phyloP scores from a whole-genome alignment of 257 asterid species.

The Anisodus acutangulus region DNA sequence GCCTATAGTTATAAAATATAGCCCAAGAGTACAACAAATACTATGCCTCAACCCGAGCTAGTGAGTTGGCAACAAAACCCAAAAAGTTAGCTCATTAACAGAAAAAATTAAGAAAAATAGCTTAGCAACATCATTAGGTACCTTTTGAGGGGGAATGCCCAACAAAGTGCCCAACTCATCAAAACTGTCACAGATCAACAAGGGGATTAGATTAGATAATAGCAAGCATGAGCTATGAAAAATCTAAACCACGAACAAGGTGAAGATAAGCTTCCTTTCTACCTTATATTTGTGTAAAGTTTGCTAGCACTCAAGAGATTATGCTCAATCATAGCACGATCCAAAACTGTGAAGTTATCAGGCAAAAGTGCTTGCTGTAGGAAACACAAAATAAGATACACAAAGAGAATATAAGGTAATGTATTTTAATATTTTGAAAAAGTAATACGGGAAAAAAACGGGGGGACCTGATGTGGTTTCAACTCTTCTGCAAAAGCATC shows the following conservation, averaged over 20 bases:
- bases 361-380: constrained; percentile 87
- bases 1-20: neutral
- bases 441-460: constrained; percentile 17
- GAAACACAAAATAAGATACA: constrained; percentile 26
- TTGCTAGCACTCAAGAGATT: constrained; percentile 97
- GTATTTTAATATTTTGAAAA: constrained; percentile 25
- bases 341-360: constrained; percentile 92
- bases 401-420: constrained; percentile 23
- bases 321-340: constrained; percentile 99
- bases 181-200: constrained; percentile 57
- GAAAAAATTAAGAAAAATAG: constrained; percentile 5
- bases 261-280: constrained; percentile 29
- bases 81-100: neutral
- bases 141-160: constrained; percentile 96
- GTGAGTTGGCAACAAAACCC: neutral
- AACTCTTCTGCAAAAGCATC: constrained; percentile 97
- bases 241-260: constrained; percentile 33
- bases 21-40: neutral
- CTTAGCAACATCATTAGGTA: constrained; percentile 35
- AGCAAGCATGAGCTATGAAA: constrained; percentile 21
- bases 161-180: constrained; percentile 93
- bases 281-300: constrained; percentile 95
- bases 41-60: constrained; percentile 9
- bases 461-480: constrained; percentile 92
- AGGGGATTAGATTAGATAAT: constrained; percentile 30